Conservation (phyloP, 169 alveolate genomes). For the Pseudocohnilembus persalinus region DNA sequence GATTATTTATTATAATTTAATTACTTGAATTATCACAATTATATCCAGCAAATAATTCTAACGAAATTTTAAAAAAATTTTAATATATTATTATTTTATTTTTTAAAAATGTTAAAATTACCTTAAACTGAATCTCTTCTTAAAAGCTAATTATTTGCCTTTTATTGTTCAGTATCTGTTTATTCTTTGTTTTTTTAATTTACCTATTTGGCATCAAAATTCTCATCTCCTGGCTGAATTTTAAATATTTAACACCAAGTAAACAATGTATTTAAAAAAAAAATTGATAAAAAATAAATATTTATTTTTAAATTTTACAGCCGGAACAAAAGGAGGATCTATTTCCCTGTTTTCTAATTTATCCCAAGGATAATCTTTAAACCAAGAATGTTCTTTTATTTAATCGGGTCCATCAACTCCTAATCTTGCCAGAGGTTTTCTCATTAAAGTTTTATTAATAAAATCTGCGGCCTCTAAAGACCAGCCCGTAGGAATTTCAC, state of each 20-base stretch:
- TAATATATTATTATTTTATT: background rate
- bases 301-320: too few relatives aligned
- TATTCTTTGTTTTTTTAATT: constrained; percentile 33
- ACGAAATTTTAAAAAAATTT: background rate
- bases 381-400: constrained; percentile 84
- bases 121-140: constrained; percentile 44
- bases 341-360: constrained; percentile 56
- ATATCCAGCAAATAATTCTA: constrained; percentile 41
- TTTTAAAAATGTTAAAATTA: background rate
- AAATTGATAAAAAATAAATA: background rate
- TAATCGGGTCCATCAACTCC: constrained; percentile 85
- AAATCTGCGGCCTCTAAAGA: constrained; percentile 83
- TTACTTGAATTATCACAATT: constrained; percentile 19
- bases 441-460: constrained; percentile 51
- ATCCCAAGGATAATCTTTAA: constrained; percentile 75
- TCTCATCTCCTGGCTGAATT: constrained; percentile 14
- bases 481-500: constrained; percentile 82
- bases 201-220: constrained; percentile 29
- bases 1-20: too few relatives aligned
- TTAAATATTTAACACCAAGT: background rate
- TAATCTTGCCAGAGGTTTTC: constrained; percentile 76
- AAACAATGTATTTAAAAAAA: background rate
- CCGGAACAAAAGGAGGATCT: constrained; percentile 73
- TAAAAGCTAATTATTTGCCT: constrained; percentile 21
- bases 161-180: constrained; percentile 27